Conservation (phyloP, 176 grass and related monocot genomes). For the Raddia distichophylla region DNA sequence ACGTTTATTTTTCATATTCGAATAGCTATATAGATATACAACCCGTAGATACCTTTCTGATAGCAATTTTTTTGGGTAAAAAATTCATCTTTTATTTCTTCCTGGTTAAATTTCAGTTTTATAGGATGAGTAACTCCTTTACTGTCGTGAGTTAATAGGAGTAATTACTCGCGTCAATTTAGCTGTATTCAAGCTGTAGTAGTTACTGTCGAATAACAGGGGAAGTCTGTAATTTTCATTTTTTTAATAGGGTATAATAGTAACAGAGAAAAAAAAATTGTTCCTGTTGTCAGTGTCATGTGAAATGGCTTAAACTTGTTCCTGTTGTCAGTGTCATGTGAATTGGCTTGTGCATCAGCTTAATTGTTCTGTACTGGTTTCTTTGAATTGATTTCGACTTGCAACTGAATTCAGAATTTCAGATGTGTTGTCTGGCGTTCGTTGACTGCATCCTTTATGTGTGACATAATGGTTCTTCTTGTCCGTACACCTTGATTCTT, state of each 20-base stretch:
- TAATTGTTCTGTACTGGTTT: background rate
- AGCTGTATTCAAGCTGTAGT: background rate
- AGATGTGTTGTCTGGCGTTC: background rate
- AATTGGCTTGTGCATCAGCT: background rate
- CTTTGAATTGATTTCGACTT: background rate
- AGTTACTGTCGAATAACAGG: slow-evolving; percentile 3
- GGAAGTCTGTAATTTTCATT: background rate
- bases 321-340: background rate
- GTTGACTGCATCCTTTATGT: slow-evolving; percentile 9
- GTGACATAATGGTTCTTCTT: background rate
- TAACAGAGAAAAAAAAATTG: background rate
- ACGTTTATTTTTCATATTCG: background rate
- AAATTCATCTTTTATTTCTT: background rate
- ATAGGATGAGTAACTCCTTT: background rate
- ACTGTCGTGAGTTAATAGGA: background rate
- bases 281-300: slow-evolving; percentile 21
- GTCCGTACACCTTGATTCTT: slow-evolving; percentile 9
- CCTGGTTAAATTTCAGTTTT: background rate
- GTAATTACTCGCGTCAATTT: background rate
- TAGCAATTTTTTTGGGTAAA: background rate
- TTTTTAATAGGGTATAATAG: background rate
- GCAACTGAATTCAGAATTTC: background rate
- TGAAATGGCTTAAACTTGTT: background rate
- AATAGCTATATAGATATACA: background rate
- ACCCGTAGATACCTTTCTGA: background rate